phyloP scores from a whole-genome alignment of 352 stramenopile species.

The Phytopythium chamaehyphon region DNA sequence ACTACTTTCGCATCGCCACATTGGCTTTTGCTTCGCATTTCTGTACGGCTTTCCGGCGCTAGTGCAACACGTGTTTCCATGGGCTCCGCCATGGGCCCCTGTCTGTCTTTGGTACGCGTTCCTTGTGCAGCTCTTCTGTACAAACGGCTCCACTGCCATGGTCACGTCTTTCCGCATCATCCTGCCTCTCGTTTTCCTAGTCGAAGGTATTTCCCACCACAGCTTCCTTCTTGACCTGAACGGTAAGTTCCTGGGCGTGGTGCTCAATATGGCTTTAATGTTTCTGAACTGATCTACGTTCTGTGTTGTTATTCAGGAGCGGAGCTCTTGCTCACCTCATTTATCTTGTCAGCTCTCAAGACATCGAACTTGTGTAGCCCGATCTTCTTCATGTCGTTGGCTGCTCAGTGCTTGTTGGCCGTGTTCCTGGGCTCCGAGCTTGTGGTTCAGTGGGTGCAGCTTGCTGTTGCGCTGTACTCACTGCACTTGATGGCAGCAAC shows the following conservation, averaged over 20 bases:
- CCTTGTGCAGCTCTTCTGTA: conserved; percentile 85
- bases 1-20: conserved; percentile 79
- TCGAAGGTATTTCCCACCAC: conserved; percentile 86
- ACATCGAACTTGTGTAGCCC: conserved; percentile 81
- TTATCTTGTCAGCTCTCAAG: conserved; percentile 85
- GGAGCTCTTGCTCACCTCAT: conserved; percentile 79
- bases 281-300: conserved; percentile 2
- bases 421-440: conserved; percentile 81
- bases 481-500: conserved; percentile 68
- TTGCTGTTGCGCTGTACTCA: conserved; percentile 80
- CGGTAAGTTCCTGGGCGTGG: conserved; percentile 34
- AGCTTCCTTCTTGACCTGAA: conserved; percentile 89
- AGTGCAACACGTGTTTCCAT: conserved; percentile 86
- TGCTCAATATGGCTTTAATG: neutral
- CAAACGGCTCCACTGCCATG: conserved; percentile 78
- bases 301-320: conserved; percentile 32
- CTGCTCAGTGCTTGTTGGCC: conserved; percentile 75
- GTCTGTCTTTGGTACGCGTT: conserved; percentile 90
- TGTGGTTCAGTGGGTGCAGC: conserved; percentile 81
- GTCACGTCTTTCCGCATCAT: conserved; percentile 83
- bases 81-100: conserved; percentile 82
- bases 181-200: conserved; percentile 77
- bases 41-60: conserved; percentile 85
- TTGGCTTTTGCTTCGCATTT: conserved; percentile 86
- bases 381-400: conserved; percentile 81